Evolutionary conservation across 139 green algal species (phyloP).

Genomic region (Coccomyxa sp.): DNA sequence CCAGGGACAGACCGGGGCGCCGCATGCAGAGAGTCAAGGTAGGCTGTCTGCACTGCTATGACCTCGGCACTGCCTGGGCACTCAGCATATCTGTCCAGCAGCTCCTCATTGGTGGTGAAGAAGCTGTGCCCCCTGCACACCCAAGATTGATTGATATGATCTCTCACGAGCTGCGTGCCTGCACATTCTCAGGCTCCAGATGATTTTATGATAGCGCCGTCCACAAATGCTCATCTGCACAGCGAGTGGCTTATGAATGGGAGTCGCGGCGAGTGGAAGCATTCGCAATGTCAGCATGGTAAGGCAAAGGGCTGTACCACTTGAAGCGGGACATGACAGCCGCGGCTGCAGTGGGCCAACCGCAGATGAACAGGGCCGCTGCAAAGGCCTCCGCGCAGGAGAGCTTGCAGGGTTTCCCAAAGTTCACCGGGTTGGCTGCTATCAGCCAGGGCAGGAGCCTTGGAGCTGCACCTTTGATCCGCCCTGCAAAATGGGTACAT

Average conservation of each 20-base stretch:
- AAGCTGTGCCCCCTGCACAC: slow-evolving; percentile 86
- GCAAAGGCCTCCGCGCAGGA: slow-evolving; percentile 93
- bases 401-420: slow-evolving; percentile 84
- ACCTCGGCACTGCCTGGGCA: slow-evolving; percentile 75
- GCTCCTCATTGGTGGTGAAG: slow-evolving; percentile 79
- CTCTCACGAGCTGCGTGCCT: no score
- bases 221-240: background rate
- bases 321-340: slow-evolving; percentile 79
- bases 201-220: background rate
- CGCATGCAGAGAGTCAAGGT: slow-evolving; percentile 29
- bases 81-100: slow-evolving; percentile 79
- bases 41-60: slow-evolving; percentile 72
- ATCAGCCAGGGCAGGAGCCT: slow-evolving; percentile 94
- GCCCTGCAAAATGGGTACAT: slow-evolving; percentile 23
- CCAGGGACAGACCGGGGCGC: no score
- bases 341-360: slow-evolving; percentile 51
- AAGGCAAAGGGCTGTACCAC: slow-evolving; percentile 49
- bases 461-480: slow-evolving; percentile 70
- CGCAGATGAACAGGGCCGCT: slow-evolving; percentile 81
- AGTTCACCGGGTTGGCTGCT: slow-evolving; percentile 98
- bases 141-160: no score
- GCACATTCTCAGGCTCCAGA: no score
- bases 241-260: background rate
- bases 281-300: background rate
- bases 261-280: background rate